Evolutionary conservation across 2,329 filamentous ascomycete genomes (phyloP), one percentile per base, ranked within the genome.

Genomic region (Apiospora malaysiana): DNA sequence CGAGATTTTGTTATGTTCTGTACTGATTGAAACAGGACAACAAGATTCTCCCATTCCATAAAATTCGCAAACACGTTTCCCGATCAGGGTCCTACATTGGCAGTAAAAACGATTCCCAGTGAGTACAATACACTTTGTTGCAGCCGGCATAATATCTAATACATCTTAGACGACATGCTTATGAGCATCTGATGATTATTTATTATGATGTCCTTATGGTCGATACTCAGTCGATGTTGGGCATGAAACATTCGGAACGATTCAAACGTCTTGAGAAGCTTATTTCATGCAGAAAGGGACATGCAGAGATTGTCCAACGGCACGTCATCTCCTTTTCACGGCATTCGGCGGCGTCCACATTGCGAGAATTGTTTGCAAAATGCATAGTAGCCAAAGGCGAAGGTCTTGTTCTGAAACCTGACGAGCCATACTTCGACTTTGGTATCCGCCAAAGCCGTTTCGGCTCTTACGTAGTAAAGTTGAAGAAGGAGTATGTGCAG

Each of bases 401-500:
- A 82, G 95, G 95, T 0, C 85, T 96, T 21, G 90, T 97, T 0
- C 79, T 97, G 68, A 97, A 97, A 80, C 90, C 92, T 0, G 90
- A 94, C 71, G 89, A 92, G 32, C 90, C 94, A 0, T 97, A 97
- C 77, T 93, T 97, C 73, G 84, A 89, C 70, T 88, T 86, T 73
- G 77, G 73, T 42, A 76, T 76, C 63, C 76, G 74, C 2, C 25
- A 46, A 9, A 56, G 23, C 21, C 25, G 46, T 25, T 63, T 63
- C 4, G n/a, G 32, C 23, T 83, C 83, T 18, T 85, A 83, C 70
- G 92, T 90, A 78, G 93, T 97, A 77, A 97, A 97, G 81, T 81
- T 97, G 56, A 97, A 97, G 80, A 94, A 94, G 76, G 93, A 96
- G 77, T 97, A 97, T 76, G 88, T 97, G 47, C 85, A 87, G 37